phyloP scores from a whole-genome alignment of 2,329 filamentous ascomycete species.

The Talaromyces albobiverticillius region DNA sequence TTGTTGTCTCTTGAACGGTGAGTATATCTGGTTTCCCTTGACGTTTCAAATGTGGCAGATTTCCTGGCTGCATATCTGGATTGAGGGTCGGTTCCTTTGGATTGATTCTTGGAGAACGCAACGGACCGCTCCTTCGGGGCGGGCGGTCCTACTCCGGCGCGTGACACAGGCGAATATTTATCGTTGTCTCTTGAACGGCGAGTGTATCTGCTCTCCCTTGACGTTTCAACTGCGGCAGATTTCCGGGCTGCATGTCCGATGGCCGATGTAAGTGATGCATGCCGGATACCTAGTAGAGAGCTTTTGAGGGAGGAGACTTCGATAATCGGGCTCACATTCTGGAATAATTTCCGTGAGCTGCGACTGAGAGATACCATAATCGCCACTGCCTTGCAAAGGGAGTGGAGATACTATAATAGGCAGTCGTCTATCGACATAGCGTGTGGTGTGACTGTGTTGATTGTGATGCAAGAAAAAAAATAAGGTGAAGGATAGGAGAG shows the following conservation, averaged over 20 bases:
- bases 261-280: slow-evolving; percentile 63
- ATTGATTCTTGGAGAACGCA: background rate
- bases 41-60: too few species aligned
- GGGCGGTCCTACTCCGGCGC: background rate
- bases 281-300: slow-evolving; percentile 29
- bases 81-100: background rate
- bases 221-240: slow-evolving; percentile 25
- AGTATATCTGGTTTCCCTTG: too few species aligned
- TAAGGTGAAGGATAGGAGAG: background rate
- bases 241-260: slow-evolving; percentile 65
- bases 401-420: background rate
- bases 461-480: background rate
- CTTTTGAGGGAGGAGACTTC: background rate
- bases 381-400: background rate
- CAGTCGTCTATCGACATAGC: too few species aligned
- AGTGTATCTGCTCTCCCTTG: background rate
- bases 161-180: background rate
- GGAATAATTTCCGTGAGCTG: slow-evolving; percentile 2
- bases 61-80: background rate
- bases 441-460: background rate
- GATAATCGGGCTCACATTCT: slow-evolving; percentile 1
- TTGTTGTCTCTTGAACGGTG: background rate
- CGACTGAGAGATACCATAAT: slow-evolving; percentile 1
- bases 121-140: background rate
- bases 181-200: background rate